phyloP scores from a whole-genome alignment of 1,284 basidiomycete genomes.

The Tausonia pullulans region DNA sequence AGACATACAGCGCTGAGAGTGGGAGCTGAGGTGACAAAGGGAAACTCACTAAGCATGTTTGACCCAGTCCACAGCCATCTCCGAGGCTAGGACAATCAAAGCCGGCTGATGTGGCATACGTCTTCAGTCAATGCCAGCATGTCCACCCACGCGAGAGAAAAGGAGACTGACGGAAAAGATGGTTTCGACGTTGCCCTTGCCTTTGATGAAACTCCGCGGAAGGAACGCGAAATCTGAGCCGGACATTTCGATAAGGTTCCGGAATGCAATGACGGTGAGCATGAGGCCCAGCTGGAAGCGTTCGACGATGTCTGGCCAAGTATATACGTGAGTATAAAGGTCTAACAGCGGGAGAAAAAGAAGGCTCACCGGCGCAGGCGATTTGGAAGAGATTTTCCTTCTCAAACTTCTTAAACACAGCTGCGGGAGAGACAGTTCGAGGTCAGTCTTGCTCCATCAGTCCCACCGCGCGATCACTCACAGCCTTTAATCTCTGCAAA shows the following conservation, averaged over 20 bases:
- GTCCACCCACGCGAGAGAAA: background rate
- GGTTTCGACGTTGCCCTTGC: constrained; percentile 57
- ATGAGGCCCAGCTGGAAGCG: constrained; percentile 87
- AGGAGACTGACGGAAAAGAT: constrained; percentile 66
- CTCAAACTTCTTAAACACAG: constrained; percentile 98
- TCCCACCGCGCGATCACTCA: constrained; percentile 20
- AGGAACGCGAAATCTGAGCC: constrained; percentile 74
- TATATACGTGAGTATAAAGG: constrained; percentile 1
- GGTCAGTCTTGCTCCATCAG: no score
- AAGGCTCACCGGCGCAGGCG: constrained; percentile 72
- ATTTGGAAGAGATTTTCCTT: constrained; percentile 99
- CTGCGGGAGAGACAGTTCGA: constrained; percentile 18
- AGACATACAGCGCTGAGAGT: background rate
- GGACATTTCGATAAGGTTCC: constrained; percentile 89
- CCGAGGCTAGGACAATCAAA: constrained; percentile 29
- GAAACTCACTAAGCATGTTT: constrained; percentile 66
- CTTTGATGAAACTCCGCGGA: constrained; percentile 70
- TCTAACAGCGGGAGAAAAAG: background rate
- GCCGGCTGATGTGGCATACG: no score
- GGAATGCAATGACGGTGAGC: constrained; percentile 81
- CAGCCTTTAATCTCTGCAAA: constrained; percentile 99
- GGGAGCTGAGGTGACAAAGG: background rate
- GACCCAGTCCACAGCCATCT: constrained; percentile 95
- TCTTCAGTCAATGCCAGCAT: background rate
- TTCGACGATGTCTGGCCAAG: constrained; percentile 78